Conservation (phyloP, 2,329 filamentous ascomycete species). For the Claviceps arundinis region DNA sequence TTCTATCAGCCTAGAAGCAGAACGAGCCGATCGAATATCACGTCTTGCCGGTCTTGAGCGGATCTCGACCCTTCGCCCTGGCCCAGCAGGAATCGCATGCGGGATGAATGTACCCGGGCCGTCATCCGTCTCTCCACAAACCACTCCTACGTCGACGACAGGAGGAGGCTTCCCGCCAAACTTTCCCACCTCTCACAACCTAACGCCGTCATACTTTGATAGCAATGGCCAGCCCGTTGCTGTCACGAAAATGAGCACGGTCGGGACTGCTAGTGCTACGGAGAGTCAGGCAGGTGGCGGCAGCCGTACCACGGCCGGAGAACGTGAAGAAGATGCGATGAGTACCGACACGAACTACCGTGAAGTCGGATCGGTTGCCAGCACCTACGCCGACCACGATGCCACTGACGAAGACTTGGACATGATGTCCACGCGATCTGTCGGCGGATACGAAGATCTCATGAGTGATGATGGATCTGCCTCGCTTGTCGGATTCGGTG, state of each 20-base stretch:
- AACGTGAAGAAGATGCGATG: conserved; percentile 52
- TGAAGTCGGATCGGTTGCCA: conserved; percentile 46
- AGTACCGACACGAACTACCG: conserved; percentile 52
- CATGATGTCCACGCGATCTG: conserved; percentile 30
- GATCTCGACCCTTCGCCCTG: conserved; percentile 60
- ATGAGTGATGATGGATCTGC: conserved; percentile 78
- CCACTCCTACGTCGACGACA: conserved; percentile 34
- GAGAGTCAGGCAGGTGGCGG: conserved; percentile 53
- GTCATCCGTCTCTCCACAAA: conserved; percentile 34
- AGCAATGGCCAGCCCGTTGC: conserved; percentile 54
- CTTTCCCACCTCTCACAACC: conserved; percentile 24
- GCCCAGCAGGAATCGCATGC: conserved; percentile 22
- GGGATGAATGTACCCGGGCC: conserved; percentile 10
- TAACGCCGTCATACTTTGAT: conserved; percentile 68
- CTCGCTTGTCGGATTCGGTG: conserved; percentile 81
- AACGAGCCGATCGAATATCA: conserved; percentile 89
- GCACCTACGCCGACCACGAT: conserved; percentile 29
- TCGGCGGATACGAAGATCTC: conserved; percentile 48
- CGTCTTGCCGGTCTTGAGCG: conserved; percentile 85
- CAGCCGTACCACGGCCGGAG: conserved; percentile 38
- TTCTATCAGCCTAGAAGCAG: conserved; percentile 69
- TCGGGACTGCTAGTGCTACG: conserved; percentile 81
- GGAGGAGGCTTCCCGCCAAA: conserved; percentile 25
- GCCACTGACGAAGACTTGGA: conserved; percentile 43
- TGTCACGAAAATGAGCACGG: conserved; percentile 71